Percentiles rank a stretch among this genome's conserved stretches.
These are phyloP conservation scores for Rhynchospora breviuscula DNA, from an alignment of 176 grass and related monocot species.

Conservation along the genomic window DNA sequence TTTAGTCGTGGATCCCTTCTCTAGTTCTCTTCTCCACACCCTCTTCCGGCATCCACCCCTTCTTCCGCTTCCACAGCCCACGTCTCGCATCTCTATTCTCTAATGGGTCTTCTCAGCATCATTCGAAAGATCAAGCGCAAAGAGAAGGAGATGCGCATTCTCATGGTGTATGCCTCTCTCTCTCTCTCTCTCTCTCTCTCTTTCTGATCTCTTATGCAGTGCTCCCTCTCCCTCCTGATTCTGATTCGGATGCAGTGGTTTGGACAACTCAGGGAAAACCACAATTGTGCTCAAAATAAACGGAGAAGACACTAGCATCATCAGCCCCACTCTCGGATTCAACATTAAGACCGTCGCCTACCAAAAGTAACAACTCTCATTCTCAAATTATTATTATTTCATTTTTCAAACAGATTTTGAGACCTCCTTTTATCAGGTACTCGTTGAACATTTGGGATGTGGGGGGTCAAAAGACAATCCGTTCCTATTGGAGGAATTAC, in stretches of 20 bases:
- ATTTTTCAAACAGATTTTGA: neutral
- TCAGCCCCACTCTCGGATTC: slow-evolving; percentile 89
- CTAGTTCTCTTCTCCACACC: no score
- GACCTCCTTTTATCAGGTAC: slow-evolving; percentile 42
- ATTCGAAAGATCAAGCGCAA: slow-evolving; percentile 85
- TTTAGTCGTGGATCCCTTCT: no score
- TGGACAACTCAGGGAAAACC: slow-evolving; percentile 88
- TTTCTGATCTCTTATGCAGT: no score
- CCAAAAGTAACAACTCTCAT: no score
- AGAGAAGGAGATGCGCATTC: slow-evolving; percentile 97
- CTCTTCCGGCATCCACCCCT: no score
- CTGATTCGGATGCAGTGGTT: slow-evolving; percentile 38
- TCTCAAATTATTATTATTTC: no score
- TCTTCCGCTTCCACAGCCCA: no score
- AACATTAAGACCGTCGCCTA: slow-evolving; percentile 96
- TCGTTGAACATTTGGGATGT: slow-evolving; percentile 89
- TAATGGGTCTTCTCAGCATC: slow-evolving; percentile 81
- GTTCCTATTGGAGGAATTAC: slow-evolving; percentile 94
- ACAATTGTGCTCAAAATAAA: slow-evolving; percentile 85
- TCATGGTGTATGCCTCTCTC: slow-evolving; percentile 66
- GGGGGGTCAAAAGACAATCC: slow-evolving; percentile 88
- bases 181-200: neutral
- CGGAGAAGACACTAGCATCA: slow-evolving; percentile 83
- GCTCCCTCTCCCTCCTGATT: neutral
- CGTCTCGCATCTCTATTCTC: neutral